Conservation (phyloP, 73 alveolate species). For the Effrenium voratum region DNA sequence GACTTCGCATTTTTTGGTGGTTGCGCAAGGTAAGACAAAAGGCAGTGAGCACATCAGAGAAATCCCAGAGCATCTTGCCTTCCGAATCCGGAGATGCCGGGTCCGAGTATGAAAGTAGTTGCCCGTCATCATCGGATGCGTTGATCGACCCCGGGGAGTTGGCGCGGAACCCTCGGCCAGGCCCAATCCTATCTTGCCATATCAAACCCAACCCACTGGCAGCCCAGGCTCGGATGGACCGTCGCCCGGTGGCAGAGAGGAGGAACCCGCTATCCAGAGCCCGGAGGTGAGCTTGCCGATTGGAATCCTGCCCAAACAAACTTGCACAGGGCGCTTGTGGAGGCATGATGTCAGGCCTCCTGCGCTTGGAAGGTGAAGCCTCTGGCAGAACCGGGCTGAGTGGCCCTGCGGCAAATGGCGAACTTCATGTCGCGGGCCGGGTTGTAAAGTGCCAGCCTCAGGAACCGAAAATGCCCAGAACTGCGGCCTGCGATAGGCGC, state of each 20-base stretch:
- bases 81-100: slow-evolving; percentile 33
- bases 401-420: slow-evolving; percentile 33
- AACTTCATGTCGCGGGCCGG: slow-evolving; percentile 33
- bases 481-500: background rate
- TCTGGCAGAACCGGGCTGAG: background rate
- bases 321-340: background rate
- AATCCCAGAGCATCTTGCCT: background rate
- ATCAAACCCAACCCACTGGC: background rate
- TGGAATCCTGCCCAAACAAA: background rate
- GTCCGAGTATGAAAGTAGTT: slow-evolving; percentile 39
- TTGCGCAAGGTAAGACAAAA: background rate
- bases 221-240: slow-evolving; percentile 1
- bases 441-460: slow-evolving; percentile 18
- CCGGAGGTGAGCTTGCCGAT: slow-evolving; percentile 11
- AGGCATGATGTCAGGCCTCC: background rate
- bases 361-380: slow-evolving; percentile 21
- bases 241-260: background rate
- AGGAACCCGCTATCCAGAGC: background rate
- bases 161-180: slow-evolving; percentile 41
- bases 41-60: background rate
- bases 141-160: slow-evolving; percentile 13
- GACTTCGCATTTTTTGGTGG: background rate
- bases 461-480: background rate
- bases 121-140: slow-evolving; percentile 71
- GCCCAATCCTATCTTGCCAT: background rate